These are phyloP conservation scores for Ailanthus altissimus DNA, from an alignment of 345 rosid genomes.

Conservation along the genomic window DNA sequence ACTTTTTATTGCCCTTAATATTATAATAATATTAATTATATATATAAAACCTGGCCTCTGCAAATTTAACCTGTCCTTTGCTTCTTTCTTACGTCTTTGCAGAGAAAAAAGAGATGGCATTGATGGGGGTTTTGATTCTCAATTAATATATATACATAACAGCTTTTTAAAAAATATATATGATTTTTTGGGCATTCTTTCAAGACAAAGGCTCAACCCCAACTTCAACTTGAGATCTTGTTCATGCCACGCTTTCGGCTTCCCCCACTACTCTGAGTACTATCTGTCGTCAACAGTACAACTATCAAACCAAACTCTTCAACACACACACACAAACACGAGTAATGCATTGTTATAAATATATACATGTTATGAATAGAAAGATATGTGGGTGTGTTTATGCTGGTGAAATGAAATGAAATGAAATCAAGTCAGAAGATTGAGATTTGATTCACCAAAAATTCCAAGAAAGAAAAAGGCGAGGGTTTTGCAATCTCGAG, in stretches of 20 bases:
- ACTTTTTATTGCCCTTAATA: conserved; percentile 2
- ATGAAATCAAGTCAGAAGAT: conserved; percentile 18
- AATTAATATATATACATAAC: conserved; percentile 25
- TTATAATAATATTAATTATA: background rate
- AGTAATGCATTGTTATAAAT: background rate
- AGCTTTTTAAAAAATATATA: conserved; percentile 15
- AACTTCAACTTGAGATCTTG: conserved; percentile 19
- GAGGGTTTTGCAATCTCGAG: conserved; percentile 40
- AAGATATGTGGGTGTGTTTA: background rate
- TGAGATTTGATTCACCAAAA: conserved; percentile 28
- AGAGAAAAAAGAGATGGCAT: conserved; percentile 3
- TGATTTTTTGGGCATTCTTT: conserved; percentile 1
- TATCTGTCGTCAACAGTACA: conserved; percentile 30
- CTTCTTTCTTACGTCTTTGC: conserved; percentile 65
- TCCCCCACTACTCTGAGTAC: conserved; percentile 20
- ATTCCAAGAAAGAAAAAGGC: conserved; percentile 34
- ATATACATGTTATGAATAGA: background rate
- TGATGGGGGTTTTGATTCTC: conserved; percentile 33
- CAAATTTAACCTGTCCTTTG: conserved; percentile 35
- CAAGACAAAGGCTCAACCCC: conserved; percentile 15
- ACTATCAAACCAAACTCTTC: conserved; percentile 18
- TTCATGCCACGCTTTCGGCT: conserved; percentile 19
- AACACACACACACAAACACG: background rate
- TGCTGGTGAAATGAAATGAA: no score
- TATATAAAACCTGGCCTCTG: background rate